phyloP scores from a whole-genome alignment of 306 rosid species.

The Hippophae gyantsensis region DNA sequence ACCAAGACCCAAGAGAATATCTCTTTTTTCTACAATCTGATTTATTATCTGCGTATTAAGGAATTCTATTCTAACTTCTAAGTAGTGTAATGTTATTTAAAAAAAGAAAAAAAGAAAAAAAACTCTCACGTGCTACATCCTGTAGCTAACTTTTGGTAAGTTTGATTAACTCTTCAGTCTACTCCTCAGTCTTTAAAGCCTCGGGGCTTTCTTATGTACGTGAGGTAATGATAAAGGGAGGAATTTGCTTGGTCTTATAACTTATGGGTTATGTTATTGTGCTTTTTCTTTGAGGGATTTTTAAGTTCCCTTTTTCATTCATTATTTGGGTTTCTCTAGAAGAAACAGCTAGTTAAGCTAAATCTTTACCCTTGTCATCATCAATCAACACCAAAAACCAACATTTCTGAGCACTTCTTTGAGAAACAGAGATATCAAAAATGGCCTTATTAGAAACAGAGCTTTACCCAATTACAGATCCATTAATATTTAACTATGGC shows the following conservation, averaged over 20 bases:
- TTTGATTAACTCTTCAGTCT: slow-evolving; percentile 4
- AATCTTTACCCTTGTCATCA: too few relatives aligned
- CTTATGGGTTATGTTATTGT: slow-evolving; percentile 6
- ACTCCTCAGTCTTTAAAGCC: slow-evolving; percentile 7
- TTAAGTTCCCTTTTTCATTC: background rate
- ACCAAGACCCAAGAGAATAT: slow-evolving; percentile 28
- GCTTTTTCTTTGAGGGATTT: background rate
- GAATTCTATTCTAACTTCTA: slow-evolving; percentile 30
- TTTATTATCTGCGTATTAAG: slow-evolving; percentile 5
- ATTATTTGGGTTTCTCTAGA: background rate
- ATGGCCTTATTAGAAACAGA: slow-evolving; percentile 47
- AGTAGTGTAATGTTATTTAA: slow-evolving; percentile 15
- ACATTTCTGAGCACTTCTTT: background rate
- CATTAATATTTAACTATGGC: slow-evolving; percentile 16
- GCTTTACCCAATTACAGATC: slow-evolving; percentile 31
- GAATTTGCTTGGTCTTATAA: slow-evolving; percentile 41
- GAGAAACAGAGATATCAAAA: background rate
- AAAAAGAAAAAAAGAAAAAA: too few relatives aligned
- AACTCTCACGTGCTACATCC: slow-evolving; percentile 47
- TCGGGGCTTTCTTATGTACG: slow-evolving; percentile 17
- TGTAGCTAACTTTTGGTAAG: slow-evolving; percentile 36
- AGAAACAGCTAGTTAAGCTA: background rate
- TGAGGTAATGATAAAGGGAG: slow-evolving; percentile 29
- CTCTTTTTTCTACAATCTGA: slow-evolving; percentile 9
- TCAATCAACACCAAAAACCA: too few relatives aligned